Base-by-base conservation (phyloP, 2,329 filamentous ascomycete species). In the Phoma sp. region DNA sequence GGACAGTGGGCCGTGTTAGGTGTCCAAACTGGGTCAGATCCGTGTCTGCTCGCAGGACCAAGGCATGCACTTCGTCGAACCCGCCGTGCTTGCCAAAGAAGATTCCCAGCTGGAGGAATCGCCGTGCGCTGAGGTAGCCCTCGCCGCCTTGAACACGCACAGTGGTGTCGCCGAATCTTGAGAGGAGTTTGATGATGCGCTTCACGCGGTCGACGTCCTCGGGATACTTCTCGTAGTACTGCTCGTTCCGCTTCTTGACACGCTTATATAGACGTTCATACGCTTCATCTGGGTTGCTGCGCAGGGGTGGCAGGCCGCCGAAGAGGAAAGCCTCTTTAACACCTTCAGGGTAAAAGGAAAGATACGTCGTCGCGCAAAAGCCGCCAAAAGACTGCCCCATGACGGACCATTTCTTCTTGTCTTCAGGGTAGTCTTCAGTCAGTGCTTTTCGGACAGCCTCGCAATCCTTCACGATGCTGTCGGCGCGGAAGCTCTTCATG, bases 361-460 rank as follows among this genome's bases (percentile, higher is more conserved):
- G 83, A 73, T 97, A 98, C 7, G 89, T 93, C 28, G 92, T 80
- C 40, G 82, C 83, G 68, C 92, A 91, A 74, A 96, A 97, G 1
- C 93, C 93, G 32, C 93, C 93, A 74, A 96, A 98, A 14, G 89
- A 93, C 77, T 97, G 93, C 7, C 93, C 93, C 58, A 96, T 88
- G 25, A 95, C 83, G 53, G 87, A 89, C 93, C 93, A 97, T 71
- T 88, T 87, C 72, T 87, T 84, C 70, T 89, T 87, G 40, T 88
- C 84, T 18, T 83, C 79, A 0, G 89, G 86, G 65, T 87, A 90
- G 45, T 87, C 85, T 5, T 81, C 78, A 0, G 90, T 95, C 47
- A 98, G 79, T 32, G 83, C 88, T 65, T 87, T 84, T 5, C 93
- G 85, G 26, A 98, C 86, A 4, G 93, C 92, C 72, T 98, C 93